Evolutionary conservation across 1,139 yeast genomes (phyloP).

Genomic region (Taiozyma onychis): DNA sequence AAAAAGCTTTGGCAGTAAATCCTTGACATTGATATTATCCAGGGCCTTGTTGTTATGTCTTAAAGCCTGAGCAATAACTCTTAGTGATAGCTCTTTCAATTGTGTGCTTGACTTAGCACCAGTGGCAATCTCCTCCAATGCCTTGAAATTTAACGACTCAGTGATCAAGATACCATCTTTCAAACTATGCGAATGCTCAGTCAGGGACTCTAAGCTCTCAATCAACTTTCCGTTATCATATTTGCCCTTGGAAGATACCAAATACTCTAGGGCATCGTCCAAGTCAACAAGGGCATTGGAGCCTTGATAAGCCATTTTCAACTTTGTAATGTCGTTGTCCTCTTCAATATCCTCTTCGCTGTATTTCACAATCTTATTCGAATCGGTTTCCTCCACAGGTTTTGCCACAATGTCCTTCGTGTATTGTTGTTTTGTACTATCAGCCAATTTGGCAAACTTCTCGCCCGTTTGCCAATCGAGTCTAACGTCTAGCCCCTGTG

Average conservation of each 20-base stretch:
- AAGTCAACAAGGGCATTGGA: slow-evolving; percentile 13
- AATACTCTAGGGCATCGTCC: slow-evolving; percentile 14
- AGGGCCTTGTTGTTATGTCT: slow-evolving; percentile 73
- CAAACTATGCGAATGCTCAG: slow-evolving; percentile 23
- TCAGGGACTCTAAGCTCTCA: slow-evolving; percentile 15
- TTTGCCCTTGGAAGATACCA: slow-evolving; percentile 1
- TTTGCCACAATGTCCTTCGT: slow-evolving; percentile 4
- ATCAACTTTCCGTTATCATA: slow-evolving; percentile 2
- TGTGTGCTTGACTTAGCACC: slow-evolving; percentile 7
- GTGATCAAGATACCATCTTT: slow-evolving; percentile 21
- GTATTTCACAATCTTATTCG: slow-evolving; percentile 11
- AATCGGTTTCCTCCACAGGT: slow-evolving; percentile 14
- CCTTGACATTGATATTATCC: slow-evolving; percentile 22
- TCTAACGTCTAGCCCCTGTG: slow-evolving; percentile 73
- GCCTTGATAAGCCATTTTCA: slow-evolving; percentile 17
- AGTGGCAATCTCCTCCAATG: slow-evolving; percentile 9
- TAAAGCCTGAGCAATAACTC: slow-evolving; percentile 52
- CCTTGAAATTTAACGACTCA: slow-evolving; percentile 8
- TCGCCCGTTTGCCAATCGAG: slow-evolving; percentile 61
- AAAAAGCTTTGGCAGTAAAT: slow-evolving; percentile 20
- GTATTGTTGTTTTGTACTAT: slow-evolving; percentile 19
- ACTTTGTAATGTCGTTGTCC: slow-evolving; percentile 13
- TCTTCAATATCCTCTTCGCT: slow-evolving; percentile 12
- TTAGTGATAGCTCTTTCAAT: slow-evolving; percentile 40
- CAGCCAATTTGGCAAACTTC: slow-evolving; percentile 60